phyloP scores from a whole-genome alignment of 2,329 filamentous ascomycete genomes.

The Penicillium sp. region DNA sequence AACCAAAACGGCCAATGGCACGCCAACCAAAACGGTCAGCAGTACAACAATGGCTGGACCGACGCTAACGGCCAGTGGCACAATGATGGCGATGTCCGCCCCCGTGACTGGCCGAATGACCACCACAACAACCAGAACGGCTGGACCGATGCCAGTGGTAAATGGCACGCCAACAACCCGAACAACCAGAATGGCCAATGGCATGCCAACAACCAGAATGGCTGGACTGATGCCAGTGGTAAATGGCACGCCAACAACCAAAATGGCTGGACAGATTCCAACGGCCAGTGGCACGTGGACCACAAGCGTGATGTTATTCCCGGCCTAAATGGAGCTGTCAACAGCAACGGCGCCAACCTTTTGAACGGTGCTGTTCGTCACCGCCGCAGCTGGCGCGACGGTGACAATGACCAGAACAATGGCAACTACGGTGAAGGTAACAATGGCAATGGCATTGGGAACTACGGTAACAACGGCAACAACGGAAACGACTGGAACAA shows the following conservation, averaged over 20 bases:
- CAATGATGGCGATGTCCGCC: no score
- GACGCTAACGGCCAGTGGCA: conserved; percentile 5
- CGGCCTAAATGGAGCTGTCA: not conserved
- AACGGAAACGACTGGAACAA: no score
- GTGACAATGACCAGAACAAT: conserved; percentile 4
- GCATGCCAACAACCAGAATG: conserved; percentile 4
- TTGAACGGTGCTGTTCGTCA: no score
- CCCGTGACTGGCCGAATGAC: no score
- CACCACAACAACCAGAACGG: no score
- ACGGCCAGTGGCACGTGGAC: conserved; percentile 10
- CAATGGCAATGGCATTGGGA: no score
- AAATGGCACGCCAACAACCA: not conserved
- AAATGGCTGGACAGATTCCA: conserved; percentile 13
- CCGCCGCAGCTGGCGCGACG: no score
- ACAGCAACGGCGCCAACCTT: not conserved
- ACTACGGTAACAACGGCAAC: no score
- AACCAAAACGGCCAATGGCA: conserved; percentile 7
- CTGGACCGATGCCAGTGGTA: no score
- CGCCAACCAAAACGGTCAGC: not conserved
- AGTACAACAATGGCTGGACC: conserved; percentile 10
- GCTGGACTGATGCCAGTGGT: not conserved
- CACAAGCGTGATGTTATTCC: not conserved
- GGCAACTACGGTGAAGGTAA: not conserved
- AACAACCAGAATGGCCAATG: conserved; percentile 9
- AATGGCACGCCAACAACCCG: not conserved